Evolutionary conservation across 306 rosid genomes (phyloP).

Genomic region (Boehmeria nivea): DNA sequence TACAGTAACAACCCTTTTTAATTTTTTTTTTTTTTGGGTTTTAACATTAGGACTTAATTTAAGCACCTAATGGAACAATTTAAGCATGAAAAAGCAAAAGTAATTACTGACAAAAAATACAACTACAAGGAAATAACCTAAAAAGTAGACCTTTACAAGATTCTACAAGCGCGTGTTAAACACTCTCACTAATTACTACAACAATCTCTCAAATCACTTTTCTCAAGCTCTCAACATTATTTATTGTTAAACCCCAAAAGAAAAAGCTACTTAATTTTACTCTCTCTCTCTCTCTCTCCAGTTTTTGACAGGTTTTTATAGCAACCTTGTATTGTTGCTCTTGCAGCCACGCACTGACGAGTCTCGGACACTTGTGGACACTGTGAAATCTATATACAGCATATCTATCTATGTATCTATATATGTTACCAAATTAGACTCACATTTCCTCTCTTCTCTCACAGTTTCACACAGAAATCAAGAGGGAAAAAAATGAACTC

Average conservation of each 20-base stretch:
- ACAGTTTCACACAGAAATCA: conserved; percentile 1
- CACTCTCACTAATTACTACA: neutral
- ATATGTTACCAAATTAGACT: conserved; percentile 21
- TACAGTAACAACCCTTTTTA: too few species aligned
- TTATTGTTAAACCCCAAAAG: too few species aligned
- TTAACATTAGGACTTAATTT: neutral
- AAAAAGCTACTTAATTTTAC: conserved; percentile 3
- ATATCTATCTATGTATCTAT: conserved; percentile 15
- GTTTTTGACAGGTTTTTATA: neutral
- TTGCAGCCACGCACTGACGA: conserved; percentile 32
- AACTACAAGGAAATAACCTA: neutral
- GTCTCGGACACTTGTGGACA: conserved; percentile 36
- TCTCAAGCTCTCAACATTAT: too few species aligned
- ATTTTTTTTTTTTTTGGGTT: too few species aligned
- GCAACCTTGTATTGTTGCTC: conserved; percentile 1
- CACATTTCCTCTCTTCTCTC: conserved; percentile 17
- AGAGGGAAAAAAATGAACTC: neutral
- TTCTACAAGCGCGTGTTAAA: neutral
- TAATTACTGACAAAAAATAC: neutral
- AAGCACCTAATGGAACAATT: neutral
- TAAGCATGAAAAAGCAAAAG: neutral
- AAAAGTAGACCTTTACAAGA: conserved; percentile 12
- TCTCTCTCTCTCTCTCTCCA: neutral
- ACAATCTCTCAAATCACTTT: too few species aligned
- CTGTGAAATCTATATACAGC: conserved; percentile 25